Evolutionary conservation across 306 rosid species (phyloP), one percentile per base, ranked within the genome.

Genomic region (Crataegus laevigata): DNA sequence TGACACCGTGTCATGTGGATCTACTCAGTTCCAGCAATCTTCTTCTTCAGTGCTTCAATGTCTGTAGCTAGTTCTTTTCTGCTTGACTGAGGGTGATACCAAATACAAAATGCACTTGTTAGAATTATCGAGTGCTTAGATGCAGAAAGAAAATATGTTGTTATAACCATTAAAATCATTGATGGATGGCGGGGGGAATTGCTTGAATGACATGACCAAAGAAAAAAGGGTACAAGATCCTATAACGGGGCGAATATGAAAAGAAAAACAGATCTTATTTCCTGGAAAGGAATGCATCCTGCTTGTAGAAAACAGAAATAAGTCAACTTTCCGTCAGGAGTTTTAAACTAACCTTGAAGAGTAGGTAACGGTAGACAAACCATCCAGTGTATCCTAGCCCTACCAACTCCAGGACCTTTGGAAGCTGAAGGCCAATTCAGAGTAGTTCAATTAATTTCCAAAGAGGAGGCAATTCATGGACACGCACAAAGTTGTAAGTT

Each of bases 281-380:
- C 21, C 18, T 47, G 54, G 5, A 47, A 47, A 4, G 54, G 54
- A 59, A 40, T 2, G 52, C 17, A 43, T 40, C 36, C 18, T 58
- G 52, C 67, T 72, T 12, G 24, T 24, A 25, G 43, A 42, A 29
- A 43, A 45, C 38, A 62, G 43, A 4, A 13, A 13, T 11, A 17
- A 17, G 4, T 38, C 25, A 24, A 52, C 25, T 17, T 66, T 54
- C 3, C 6, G 25, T 42, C 62, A 55, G 52, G 36, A 66, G 68
- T 29, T 42, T 42, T 32, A 8, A 19, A 62, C 80, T 68, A 74
- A 86, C 99, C 99, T 90, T 96, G 80, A 96, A 96, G 87, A 96
- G 98, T 76, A 96, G 97, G 87, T 96, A 96, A 38, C 99, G 98
- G 84, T 96, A 96, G 83, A 96, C 99, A 50, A 96, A 96, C 99